phyloP scores from a whole-genome alignment of 179 eudicot genomes.

The Spinacia oleracea region DNA sequence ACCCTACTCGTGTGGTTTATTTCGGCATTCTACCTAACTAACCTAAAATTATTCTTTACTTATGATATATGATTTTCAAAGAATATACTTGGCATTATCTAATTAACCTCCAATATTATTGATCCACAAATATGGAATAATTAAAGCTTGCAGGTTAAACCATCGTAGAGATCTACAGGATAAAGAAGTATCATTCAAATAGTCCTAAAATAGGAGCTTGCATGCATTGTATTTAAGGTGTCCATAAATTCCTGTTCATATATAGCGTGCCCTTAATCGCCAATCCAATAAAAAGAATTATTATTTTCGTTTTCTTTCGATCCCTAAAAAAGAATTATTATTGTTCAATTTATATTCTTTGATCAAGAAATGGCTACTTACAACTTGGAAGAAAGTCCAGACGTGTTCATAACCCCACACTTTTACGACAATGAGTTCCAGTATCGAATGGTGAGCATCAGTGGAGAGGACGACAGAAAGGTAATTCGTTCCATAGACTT shows the following conservation, averaged over 20 bases:
- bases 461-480: not conserved
- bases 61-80: too few relatives aligned
- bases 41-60: too few relatives aligned
- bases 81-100: not conserved
- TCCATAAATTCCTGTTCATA: too few relatives aligned
- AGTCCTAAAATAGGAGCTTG: not conserved
- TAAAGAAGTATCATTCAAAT: not conserved
- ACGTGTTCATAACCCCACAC: conserved; percentile 20
- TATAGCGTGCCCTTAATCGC: too few relatives aligned
- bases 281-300: too few relatives aligned
- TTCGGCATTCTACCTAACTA: too few relatives aligned
- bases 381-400: conserved; percentile 28
- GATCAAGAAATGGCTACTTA: conserved; percentile 23
- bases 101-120: not conserved
- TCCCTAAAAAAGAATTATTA: not conserved
- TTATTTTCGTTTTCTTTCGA: too few relatives aligned
- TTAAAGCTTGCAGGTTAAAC: not conserved
- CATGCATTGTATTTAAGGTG: too few relatives aligned
- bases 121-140: not conserved
- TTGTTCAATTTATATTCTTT: too few relatives aligned
- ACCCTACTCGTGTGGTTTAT: too few relatives aligned
- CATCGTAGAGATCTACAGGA: not conserved
- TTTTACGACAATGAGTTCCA: conserved; percentile 17
- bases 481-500: conserved; percentile 21
- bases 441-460: conserved; percentile 20